Conservation (phyloP, 345 rosid genomes). For the Eutrema japonicum region DNA sequence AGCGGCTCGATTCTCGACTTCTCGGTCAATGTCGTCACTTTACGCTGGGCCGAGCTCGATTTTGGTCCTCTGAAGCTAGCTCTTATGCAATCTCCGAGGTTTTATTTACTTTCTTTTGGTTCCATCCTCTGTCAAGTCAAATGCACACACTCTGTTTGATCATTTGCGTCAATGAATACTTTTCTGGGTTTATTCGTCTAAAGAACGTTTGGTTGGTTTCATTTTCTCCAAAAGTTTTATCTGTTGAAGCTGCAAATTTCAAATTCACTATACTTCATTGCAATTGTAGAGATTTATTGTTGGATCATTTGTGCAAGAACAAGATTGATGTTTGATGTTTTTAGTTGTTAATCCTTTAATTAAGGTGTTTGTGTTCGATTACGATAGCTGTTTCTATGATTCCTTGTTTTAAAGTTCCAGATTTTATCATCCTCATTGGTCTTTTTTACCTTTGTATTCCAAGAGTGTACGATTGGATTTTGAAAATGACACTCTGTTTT, state of each 20-base stretch:
- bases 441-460: conserved; percentile 1
- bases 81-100: conserved; percentile 79
- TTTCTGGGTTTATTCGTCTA: not conserved
- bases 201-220: not conserved
- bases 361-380: not conserved
- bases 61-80: conserved; percentile 85
- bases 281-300: not conserved
- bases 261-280: not conserved
- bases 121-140: not conserved
- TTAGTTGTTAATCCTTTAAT: not conserved
- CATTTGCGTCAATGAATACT: conserved; percentile 17
- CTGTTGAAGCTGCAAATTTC: not conserved
- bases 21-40: conserved; percentile 77
- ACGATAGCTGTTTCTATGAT: not conserved
- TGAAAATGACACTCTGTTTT: conserved; percentile 7
- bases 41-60: conserved; percentile 90
- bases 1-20: conserved; percentile 82
- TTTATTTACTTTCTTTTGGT: not conserved
- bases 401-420: not conserved
- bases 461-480: not conserved
- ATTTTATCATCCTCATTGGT: not conserved
- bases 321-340: not conserved
- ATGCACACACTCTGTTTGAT: conserved; percentile 18
- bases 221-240: not conserved
- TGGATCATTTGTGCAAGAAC: conserved; percentile 7